Base-by-base conservation (phyloP, 495 filamentous ascomycete genomes). In the Staphylotrichum tortipilum region DNA sequence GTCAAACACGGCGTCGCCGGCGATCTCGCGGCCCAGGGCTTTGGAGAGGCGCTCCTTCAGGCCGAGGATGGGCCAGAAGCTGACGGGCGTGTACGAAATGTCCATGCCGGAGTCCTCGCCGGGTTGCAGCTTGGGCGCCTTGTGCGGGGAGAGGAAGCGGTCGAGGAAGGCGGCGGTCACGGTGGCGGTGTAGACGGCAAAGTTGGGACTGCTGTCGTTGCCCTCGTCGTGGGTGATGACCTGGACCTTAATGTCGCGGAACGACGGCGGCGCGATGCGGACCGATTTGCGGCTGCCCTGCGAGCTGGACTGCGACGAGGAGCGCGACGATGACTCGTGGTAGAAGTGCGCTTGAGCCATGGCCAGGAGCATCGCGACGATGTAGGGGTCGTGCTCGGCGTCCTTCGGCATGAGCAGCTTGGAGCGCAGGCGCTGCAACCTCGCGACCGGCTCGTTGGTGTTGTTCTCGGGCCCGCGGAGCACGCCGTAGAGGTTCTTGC, bases 331-430 rank as follows among this genome's bases (percentile, higher is more conserved):
- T 7, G 44, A 21, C 2, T 55, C 47, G 6, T 26, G 49, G 52
- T 76, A 74, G 30, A 66, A 68, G 22, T 66, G 65, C 2, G 68
- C 56, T 46, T 76, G 73, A 8, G 71, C 71, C 68, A 76, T 71
- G 24, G 69, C 62, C 9, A 76, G 9, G 43, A 75, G 64, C 14
- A 62, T 61, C 18, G 58, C 69, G 26, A 73, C 55, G 17, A 73
- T 58, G 44, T 72, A 68, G 0, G 69, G 52, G 54, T 76, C 73
- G 15, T 75, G 65, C 23, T 68, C 60, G n/a, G 43, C 38, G 24
- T 72, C 60, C 9, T 59, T 52, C 0, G 73, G 73, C 1, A 66
- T 34, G n/a, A 73, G 46, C 34, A 56, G 56, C 57, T 65, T 68
- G 17, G 63, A 60, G 8, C 70, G 68, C 6, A 69, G 44, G 15